Conservation (phyloP, 768 basidiomycete species). For the Cystofilobasidium macerans region DNA sequence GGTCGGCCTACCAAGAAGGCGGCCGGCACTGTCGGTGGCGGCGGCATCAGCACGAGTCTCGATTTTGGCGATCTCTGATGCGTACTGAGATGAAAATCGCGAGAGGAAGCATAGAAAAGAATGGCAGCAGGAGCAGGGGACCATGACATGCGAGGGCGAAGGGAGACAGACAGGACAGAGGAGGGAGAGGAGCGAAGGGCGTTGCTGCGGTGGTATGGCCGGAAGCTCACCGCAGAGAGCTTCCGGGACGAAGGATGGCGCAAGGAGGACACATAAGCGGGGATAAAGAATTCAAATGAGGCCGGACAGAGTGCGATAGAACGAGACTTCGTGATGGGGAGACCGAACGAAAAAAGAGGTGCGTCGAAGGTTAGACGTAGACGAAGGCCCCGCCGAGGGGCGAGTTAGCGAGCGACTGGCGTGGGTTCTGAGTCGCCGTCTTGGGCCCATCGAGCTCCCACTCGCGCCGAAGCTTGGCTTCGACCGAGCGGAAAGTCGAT, state of each 20-base stretch:
- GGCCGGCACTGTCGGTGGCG: constrained; percentile 5
- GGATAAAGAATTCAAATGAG: too few species aligned
- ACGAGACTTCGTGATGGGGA: not conserved
- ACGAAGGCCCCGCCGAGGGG: constrained; percentile 10
- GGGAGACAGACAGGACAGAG: not conserved
- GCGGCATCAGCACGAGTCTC: constrained; percentile 1
- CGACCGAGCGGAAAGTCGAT: constrained; percentile 56
- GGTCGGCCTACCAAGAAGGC: not conserved
- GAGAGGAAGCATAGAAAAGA: too few species aligned
- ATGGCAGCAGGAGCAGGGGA: not conserved
- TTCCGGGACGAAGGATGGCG: too few species aligned
- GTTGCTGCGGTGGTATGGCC: too few species aligned
- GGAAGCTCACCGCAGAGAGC: too few species aligned
- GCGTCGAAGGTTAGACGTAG: constrained; percentile 1
- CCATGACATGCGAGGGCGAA: not conserved
- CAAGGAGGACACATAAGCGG: too few species aligned
- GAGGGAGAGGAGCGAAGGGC: too few species aligned
- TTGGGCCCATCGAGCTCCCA: constrained; percentile 24
- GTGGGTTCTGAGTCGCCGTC: not conserved
- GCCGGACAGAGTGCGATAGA: not conserved
- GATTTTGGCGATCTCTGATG: constrained; percentile 17
- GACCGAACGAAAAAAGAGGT: too few species aligned
- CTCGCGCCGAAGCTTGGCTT: constrained; percentile 16
- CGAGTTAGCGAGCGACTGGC: not conserved
- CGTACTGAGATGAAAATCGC: too few species aligned